Evolutionary conservation across 306 rosid genomes (phyloP).

Genomic region (cucumber (Cucumis sativus)): DNA sequence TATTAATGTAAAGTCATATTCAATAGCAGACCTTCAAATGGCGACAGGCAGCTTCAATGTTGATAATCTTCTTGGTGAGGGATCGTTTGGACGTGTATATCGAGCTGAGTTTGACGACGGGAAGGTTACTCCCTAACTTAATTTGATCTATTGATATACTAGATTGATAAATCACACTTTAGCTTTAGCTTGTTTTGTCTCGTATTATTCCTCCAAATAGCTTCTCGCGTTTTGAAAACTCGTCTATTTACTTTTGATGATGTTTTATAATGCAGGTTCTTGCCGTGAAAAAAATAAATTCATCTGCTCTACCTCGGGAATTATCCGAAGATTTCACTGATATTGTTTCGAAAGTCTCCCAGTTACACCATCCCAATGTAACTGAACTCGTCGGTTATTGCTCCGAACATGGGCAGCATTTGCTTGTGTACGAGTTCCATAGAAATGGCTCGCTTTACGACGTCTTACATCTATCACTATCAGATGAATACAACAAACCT

Average conservation of each 20-base stretch:
- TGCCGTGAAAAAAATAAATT: slow-evolving; percentile 86
- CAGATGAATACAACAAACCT: slow-evolving; percentile 74
- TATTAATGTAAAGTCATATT: slow-evolving; percentile 55
- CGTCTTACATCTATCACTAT: slow-evolving; percentile 60
- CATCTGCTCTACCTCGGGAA: slow-evolving; percentile 45
- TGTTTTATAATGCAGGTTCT: slow-evolving; percentile 45
- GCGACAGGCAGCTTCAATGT: slow-evolving; percentile 92
- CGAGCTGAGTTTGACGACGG: slow-evolving; percentile 83
- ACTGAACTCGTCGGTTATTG: slow-evolving; percentile 92
- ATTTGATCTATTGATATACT: background rate
- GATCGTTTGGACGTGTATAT: slow-evolving; percentile 91
- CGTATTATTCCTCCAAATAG: background rate
- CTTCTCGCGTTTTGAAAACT: background rate
- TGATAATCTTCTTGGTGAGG: slow-evolving; percentile 86
- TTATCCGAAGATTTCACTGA: slow-evolving; percentile 50
- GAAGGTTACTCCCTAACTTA: slow-evolving; percentile 33
- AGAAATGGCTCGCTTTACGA: slow-evolving; percentile 79
- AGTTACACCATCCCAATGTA: slow-evolving; percentile 71
- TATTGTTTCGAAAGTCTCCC: slow-evolving; percentile 59
- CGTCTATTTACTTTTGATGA: background rate
- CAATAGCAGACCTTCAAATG: slow-evolving; percentile 89
- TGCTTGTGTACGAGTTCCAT: slow-evolving; percentile 74
- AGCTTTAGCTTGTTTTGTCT: background rate
- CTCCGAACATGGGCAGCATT: slow-evolving; percentile 90
- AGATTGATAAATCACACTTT: background rate